Conservation (phyloP, 2,329 filamentous ascomycete genomes). For the Coleophoma cylindrospora region DNA sequence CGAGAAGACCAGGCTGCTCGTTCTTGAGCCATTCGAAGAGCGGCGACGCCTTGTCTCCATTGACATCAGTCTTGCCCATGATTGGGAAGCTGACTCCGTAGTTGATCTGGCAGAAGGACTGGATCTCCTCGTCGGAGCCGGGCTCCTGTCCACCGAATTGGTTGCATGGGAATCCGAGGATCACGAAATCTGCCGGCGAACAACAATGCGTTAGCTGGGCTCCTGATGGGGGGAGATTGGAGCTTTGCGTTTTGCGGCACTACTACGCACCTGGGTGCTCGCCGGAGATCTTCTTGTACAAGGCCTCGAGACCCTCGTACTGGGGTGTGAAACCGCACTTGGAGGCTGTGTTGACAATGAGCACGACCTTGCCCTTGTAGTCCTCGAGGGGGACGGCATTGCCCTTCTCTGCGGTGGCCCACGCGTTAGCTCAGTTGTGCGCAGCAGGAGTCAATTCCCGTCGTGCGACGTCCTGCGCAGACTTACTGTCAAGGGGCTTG, state of each 20-base stretch:
- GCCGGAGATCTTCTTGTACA: conserved; percentile 67
- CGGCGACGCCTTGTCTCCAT: conserved; percentile 75
- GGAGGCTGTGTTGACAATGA: conserved; percentile 95
- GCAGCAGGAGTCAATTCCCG: no score
- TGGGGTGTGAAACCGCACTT: conserved; percentile 99
- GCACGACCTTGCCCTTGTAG: conserved; percentile 87
- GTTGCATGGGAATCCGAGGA: conserved; percentile 98
- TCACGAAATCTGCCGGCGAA: conserved; percentile 66
- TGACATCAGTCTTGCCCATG: conserved; percentile 89
- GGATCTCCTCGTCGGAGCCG: conserved; percentile 69
- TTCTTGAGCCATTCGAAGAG: conserved; percentile 73
- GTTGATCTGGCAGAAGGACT: conserved; percentile 85
- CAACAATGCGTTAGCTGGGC: background rate
- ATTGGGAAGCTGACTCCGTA: conserved; percentile 92
- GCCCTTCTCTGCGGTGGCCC: conserved; percentile 59
- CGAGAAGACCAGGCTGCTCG: conserved; percentile 76
- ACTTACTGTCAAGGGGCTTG: conserved; percentile 75
- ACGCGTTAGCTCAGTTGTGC: background rate
- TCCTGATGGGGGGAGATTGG: conserved; percentile 25
- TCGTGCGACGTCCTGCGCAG: no score
- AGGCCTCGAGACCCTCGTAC: conserved; percentile 82
- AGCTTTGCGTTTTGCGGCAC: no score
- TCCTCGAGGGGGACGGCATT: conserved; percentile 62
- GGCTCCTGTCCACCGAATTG: conserved; percentile 93
- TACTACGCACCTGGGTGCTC: background rate